These are phyloP conservation scores for Sordaria brevicollis DNA, from an alignment of 495 filamentous ascomycete genomes.

Conservation along the genomic window DNA sequence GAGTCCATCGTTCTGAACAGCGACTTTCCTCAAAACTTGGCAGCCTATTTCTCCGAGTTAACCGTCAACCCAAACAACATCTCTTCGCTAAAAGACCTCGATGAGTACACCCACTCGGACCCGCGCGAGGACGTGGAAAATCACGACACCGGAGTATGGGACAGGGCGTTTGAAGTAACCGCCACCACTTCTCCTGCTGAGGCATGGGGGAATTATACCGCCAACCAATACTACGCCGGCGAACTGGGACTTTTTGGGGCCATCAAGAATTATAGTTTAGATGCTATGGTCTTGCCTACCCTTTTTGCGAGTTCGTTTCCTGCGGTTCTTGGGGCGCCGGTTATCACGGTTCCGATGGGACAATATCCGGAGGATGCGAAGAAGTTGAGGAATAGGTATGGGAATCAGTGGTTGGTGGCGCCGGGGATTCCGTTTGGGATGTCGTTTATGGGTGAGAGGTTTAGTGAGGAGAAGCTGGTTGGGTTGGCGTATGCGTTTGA, in stretches of 20 bases:
- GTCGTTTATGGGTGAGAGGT: constrained; percentile 44
- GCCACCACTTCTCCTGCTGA: not conserved
- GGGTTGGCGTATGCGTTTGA: constrained; percentile 61
- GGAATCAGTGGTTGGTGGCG: constrained; percentile 5
- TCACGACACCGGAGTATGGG: constrained; percentile 26
- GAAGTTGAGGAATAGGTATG: constrained; percentile 3
- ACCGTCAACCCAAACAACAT: constrained; percentile 38
- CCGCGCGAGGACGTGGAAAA: constrained; percentile 18
- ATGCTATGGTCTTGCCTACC: constrained; percentile 35
- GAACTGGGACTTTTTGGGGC: constrained; percentile 20
- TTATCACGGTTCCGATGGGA: constrained; percentile 38
- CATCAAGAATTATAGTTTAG: constrained; percentile 24
- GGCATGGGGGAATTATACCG: constrained; percentile 8
- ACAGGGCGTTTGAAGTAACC: constrained; percentile 12
- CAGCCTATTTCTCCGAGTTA: constrained; percentile 37
- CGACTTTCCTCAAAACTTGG: constrained; percentile 36
- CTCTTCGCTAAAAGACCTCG: constrained; percentile 18
- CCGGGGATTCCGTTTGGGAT: constrained; percentile 16
- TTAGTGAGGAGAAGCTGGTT: constrained; percentile 45
- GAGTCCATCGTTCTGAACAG: constrained; percentile 6
- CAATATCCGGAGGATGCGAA: constrained; percentile 5
- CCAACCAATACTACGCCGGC: constrained; percentile 11
- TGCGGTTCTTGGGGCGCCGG: constrained; percentile 23
- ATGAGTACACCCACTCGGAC: constrained; percentile 20
- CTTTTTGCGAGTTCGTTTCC: constrained; percentile 12